phyloP scores from a whole-genome alignment of 306 rosid genomes.

The Fragaria ananassa region DNA sequence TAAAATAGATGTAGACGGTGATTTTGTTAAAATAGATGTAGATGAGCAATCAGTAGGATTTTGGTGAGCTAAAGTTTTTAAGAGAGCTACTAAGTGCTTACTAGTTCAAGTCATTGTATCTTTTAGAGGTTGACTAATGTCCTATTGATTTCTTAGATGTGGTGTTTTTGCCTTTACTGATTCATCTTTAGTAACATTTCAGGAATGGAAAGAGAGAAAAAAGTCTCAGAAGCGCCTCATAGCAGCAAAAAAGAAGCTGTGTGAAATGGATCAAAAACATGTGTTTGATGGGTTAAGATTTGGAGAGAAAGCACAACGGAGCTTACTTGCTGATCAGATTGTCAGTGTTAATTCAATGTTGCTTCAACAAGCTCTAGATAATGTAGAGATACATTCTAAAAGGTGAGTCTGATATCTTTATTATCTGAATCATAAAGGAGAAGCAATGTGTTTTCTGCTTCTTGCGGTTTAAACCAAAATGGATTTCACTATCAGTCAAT shows the following conservation, averaged over 20 bases:
- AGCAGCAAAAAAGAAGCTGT: constrained; percentile 83
- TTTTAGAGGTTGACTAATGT: background rate
- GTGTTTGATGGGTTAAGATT: constrained; percentile 67
- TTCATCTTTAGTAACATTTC: constrained; percentile 32
- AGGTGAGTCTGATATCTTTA: constrained; percentile 46
- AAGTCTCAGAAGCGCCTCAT: constrained; percentile 76
- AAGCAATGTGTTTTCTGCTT: background rate
- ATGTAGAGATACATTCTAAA: constrained; percentile 45
- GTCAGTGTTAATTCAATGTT: constrained; percentile 63
- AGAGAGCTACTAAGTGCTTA: background rate
- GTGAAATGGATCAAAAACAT: constrained; percentile 81
- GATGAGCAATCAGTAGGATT: background rate
- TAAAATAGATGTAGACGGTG: background rate
- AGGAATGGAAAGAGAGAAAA: constrained; percentile 96
- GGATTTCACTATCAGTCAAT: background rate
- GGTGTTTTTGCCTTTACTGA: constrained; percentile 13
- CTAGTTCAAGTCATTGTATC: background rate
- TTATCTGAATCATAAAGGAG: constrained; percentile 3
- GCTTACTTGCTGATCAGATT: constrained; percentile 78
- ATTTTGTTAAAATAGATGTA: background rate
- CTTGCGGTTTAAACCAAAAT: background rate
- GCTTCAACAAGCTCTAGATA: constrained; percentile 60
- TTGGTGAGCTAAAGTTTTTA: background rate
- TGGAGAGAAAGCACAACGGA: constrained; percentile 79
- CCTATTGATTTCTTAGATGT: background rate